Evolutionary conservation across 225 moss, liverwort and hornwort species (phyloP).

Genomic region (Rhytidiadelphus loreus): DNA sequence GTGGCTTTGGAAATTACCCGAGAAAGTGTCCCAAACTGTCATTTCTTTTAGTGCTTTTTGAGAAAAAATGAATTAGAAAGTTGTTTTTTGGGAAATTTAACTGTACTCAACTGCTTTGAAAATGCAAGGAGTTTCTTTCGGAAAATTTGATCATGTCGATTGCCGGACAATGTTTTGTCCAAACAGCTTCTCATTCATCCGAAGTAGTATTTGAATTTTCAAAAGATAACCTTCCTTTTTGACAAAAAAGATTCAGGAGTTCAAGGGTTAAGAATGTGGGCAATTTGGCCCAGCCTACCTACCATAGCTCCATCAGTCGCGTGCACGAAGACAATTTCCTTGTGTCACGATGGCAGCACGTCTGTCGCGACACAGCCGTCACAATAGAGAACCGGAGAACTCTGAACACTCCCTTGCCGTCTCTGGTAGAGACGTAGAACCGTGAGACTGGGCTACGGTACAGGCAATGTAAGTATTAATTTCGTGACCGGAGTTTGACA

Average conservation of each 20-base stretch:
- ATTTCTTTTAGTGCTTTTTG: too few relatives aligned
- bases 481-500: not conserved
- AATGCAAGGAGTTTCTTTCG: too few relatives aligned
- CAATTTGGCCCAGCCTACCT: not conserved
- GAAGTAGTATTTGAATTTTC: not conserved
- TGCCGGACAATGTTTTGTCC: not conserved
- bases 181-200: not conserved
- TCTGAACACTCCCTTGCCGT: not conserved
- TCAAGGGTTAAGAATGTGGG: too few relatives aligned
- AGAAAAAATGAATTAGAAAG: not conserved
- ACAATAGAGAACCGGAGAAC: not conserved
- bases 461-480: not conserved
- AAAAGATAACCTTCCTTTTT: not conserved
- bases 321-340: not conserved
- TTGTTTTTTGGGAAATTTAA: not conserved
- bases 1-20: not conserved
- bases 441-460: not conserved
- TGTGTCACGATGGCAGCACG: not conserved
- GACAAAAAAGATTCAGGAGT: not conserved
- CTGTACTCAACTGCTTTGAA: rapidly evolving
- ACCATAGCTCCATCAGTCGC: not conserved
- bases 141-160: not conserved
- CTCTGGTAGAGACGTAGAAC: not conserved
- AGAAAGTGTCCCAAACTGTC: rapidly evolving
- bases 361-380: not conserved